phyloP scores from a whole-genome alignment of 352 stramenopile species.

The Phytophthora ramorum region DNA sequence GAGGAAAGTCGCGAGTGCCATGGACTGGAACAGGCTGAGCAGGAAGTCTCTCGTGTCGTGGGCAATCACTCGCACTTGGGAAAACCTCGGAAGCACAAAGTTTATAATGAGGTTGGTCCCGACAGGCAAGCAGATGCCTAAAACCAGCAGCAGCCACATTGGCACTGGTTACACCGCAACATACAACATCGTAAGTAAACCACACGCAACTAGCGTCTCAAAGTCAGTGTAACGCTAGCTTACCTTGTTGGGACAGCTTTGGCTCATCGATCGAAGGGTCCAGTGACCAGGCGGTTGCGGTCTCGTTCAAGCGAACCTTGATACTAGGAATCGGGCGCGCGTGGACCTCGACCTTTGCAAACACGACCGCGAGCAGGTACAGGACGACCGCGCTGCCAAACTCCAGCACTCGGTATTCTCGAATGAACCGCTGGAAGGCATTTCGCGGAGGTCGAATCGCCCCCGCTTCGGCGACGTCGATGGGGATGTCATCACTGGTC shows the following conservation, averaged over 20 bases:
- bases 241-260: too few relatives aligned
- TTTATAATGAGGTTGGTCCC: constrained; percentile 55
- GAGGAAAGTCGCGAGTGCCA: constrained; percentile 47
- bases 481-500: constrained; percentile 12
- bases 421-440: constrained; percentile 27
- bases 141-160: constrained; percentile 43
- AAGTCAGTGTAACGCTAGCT: constrained; percentile 7
- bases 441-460: constrained; percentile 1
- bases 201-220: too few relatives aligned
- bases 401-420: constrained; percentile 60
- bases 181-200: background rate
- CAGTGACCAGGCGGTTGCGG: constrained; percentile 45
- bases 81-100: constrained; percentile 53
- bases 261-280: constrained; percentile 54
- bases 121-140: constrained; percentile 40
- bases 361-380: constrained; percentile 50
- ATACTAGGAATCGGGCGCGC: constrained; percentile 63
- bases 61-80: constrained; percentile 49
- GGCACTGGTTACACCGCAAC: constrained; percentile 36
- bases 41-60: constrained; percentile 79
- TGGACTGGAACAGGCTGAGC: constrained; percentile 55
- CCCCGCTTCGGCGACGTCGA: constrained; percentile 21
- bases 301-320: constrained; percentile 52
- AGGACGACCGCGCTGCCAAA: constrained; percentile 60
- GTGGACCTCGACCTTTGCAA: constrained; percentile 63